These are phyloP conservation scores for Acaromyces ingoldii DNA, from an alignment of 1,284 basidiomycete genomes.

Conservation along the genomic window DNA sequence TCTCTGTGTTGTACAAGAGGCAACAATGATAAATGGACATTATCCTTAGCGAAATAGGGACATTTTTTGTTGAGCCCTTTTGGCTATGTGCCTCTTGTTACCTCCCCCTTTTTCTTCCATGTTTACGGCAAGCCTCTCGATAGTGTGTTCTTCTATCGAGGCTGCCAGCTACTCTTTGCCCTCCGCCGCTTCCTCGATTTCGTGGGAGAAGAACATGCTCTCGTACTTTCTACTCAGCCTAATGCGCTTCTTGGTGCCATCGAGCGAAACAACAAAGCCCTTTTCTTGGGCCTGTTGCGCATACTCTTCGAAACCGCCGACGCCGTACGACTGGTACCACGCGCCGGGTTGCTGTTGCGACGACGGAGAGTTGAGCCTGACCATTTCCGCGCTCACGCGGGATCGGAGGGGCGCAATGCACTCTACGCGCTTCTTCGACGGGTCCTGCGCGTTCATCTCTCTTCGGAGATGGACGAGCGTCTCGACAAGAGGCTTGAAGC, in stretches of 20 bases:
- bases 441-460: neutral
- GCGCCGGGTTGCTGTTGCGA: neutral
- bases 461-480: conserved; percentile 2
- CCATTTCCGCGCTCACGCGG: neutral
- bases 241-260: neutral
- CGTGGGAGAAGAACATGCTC: conserved; percentile 4
- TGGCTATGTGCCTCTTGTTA: too few species aligned
- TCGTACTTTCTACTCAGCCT: conserved; percentile 7
- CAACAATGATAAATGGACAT: too few species aligned
- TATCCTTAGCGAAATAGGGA: too few species aligned
- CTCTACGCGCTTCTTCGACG: too few species aligned
- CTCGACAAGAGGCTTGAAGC: conserved; percentile 2
- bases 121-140: too few species aligned
- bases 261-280: conserved; percentile 3
- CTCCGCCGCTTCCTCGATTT: too few species aligned
- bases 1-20: too few species aligned
- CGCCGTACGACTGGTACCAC: conserved; percentile 4
- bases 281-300: conserved; percentile 1
- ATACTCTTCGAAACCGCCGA: conserved; percentile 1
- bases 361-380: neutral
- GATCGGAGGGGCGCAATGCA: neutral
- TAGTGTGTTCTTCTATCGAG: too few species aligned
- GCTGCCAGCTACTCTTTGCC: too few species aligned
- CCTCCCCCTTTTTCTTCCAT: too few species aligned
- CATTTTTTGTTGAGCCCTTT: too few species aligned